phyloP scores from a whole-genome alignment of 2,329 filamentous ascomycete species.

The Karstenula rhodostoma region DNA sequence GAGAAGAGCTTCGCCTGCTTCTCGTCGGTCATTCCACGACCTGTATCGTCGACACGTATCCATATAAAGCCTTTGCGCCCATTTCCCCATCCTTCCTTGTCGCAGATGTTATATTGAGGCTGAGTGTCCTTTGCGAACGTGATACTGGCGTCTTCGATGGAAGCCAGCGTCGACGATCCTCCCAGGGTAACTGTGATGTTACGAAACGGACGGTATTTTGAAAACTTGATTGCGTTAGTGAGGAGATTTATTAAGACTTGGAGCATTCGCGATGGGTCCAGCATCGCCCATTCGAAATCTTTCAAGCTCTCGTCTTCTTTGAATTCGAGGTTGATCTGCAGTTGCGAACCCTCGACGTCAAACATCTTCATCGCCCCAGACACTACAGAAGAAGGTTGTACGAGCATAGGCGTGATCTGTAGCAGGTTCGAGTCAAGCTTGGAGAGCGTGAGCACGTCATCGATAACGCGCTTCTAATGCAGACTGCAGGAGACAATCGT shows the following conservation, averaged over 20 bases:
- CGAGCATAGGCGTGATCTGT: slow-evolving; percentile 34
- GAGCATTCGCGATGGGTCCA: slow-evolving; percentile 38
- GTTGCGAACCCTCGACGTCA: slow-evolving; percentile 36
- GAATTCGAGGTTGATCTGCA: slow-evolving; percentile 49
- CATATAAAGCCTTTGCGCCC: slow-evolving; percentile 47
- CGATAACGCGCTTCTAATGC: slow-evolving; percentile 52
- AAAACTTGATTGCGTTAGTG: slow-evolving; percentile 47
- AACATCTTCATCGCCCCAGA: slow-evolving; percentile 41
- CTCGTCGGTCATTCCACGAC: slow-evolving; percentile 48
- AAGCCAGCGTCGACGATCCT: slow-evolving; percentile 32
- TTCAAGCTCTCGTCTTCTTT: slow-evolving; percentile 50
- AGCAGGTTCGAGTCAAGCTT: slow-evolving; percentile 41
- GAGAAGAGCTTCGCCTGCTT: slow-evolving; percentile 47
- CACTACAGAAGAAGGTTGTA: slow-evolving; percentile 31
- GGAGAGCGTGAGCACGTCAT: slow-evolving; percentile 51
- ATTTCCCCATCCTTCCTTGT: slow-evolving; percentile 39
- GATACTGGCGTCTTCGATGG: slow-evolving; percentile 25
- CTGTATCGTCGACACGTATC: slow-evolving; percentile 49
- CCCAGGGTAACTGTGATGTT: slow-evolving; percentile 50
- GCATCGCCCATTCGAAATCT: slow-evolving; percentile 44
- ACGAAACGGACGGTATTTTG: slow-evolving; percentile 43
- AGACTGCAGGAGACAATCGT: slow-evolving; percentile 48
- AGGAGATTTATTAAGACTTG: slow-evolving; percentile 40
- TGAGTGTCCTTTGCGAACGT: slow-evolving; percentile 25
- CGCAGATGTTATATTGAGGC: slow-evolving; percentile 15